phyloP scores from a whole-genome alignment of 2,329 filamentous ascomycete species.

The Fusarium cyanostomum region DNA sequence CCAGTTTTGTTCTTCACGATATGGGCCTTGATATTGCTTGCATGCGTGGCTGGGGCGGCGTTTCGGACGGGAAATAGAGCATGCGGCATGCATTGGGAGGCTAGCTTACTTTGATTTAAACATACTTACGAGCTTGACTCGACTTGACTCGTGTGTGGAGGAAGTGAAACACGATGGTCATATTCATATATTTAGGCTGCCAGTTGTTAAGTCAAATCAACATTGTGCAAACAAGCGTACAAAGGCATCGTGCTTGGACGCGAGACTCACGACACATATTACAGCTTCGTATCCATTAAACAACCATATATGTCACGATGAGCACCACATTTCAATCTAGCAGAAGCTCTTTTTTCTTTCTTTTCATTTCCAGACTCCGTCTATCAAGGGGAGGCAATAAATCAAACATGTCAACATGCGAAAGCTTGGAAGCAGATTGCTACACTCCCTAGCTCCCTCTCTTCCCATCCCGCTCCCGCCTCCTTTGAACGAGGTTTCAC shows the following conservation, averaged over 20 bases:
- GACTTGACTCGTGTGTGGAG: not conserved
- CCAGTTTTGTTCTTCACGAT: conserved; percentile 18
- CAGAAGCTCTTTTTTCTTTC: conserved; percentile 19
- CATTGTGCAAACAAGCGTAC: no score
- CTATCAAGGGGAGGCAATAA: conserved; percentile 23
- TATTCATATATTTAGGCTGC: not conserved
- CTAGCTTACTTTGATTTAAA: conserved; percentile 7
- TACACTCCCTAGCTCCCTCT: conserved; percentile 2
- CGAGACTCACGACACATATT: no score
- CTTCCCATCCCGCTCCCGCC: conserved; percentile 7
- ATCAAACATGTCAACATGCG: conserved; percentile 16
- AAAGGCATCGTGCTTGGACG: no score
- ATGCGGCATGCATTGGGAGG: conserved; percentile 23
- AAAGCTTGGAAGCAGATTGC: conserved; percentile 2
- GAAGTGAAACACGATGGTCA: not conserved
- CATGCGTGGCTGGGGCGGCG: conserved; percentile 30
- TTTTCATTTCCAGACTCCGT: conserved; percentile 38
- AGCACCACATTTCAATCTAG: not conserved
- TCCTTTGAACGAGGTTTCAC: conserved; percentile 4
- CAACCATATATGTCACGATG: no score
- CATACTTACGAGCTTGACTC: not conserved
- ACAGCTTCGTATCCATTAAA: no score
- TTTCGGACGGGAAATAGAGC: conserved; percentile 33
- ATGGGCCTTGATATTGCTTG: conserved; percentile 28
- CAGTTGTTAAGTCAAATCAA: not conserved